Percentiles rank a stretch among this genome's conserved stretches.
phyloP scores from a whole-genome alignment of 2,329 filamentous ascomycete genomes.

The Fusarium miscanthi region DNA sequence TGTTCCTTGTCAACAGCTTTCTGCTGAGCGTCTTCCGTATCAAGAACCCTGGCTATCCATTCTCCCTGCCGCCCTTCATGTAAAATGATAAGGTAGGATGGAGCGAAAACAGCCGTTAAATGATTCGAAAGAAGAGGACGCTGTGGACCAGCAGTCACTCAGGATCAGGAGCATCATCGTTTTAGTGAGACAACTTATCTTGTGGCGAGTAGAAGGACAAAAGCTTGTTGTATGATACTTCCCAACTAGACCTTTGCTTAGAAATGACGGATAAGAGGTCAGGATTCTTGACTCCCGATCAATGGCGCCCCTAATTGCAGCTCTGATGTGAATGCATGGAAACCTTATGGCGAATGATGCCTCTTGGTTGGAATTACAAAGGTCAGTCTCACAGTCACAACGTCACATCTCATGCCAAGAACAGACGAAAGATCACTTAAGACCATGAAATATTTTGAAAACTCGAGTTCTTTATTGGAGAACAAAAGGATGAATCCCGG shows the following conservation, averaged over 20 bases:
- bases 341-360: neutral
- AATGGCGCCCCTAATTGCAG: neutral
- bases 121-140: neutral
- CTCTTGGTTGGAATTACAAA: neutral
- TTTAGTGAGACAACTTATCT: neutral
- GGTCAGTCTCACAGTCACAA: neutral
- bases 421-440: neutral
- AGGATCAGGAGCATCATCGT: neutral
- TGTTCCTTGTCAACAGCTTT: conserved; percentile 92
- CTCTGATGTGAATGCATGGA: neutral
- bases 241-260: conserved; percentile 10
- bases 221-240: conserved; percentile 19
- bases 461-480: conserved; percentile 53
- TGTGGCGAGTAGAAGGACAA: neutral
- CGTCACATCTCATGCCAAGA: neutral
- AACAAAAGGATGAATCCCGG: conserved; percentile 55
- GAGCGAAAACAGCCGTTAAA: neutral
- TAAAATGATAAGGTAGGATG: conserved; percentile 48
- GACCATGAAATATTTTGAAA: conserved; percentile 38
- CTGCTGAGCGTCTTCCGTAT: conserved; percentile 91
- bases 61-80: conserved; percentile 91
- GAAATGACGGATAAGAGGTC: neutral
- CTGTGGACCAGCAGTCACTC: neutral
- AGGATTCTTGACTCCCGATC: neutral
- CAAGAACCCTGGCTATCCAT: conserved; percentile 96